Evolutionary conservation across 345 rosid genomes (phyloP), one percentile per base, ranked within the genome.

Genomic region (Clausena lansium): DNA sequence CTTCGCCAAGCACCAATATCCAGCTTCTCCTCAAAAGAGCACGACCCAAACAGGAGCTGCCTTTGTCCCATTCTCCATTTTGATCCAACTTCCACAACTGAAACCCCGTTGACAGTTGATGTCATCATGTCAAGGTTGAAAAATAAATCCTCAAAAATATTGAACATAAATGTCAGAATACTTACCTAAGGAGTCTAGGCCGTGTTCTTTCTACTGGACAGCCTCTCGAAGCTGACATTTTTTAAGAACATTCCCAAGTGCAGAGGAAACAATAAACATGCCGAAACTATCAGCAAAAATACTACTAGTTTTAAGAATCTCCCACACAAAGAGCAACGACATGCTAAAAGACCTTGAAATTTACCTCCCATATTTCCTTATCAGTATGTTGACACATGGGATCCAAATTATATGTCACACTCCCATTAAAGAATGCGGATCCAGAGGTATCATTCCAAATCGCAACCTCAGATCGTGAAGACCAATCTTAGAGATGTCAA

Each of bases 31-130:
- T 90, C 82, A 94, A 68, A 72, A 96, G 97, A 1, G 95, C 97
- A 19, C 99, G 94, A 2, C 99, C 99, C 79, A 94, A 76, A 81
- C 98, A 92, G 81, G 71, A 92, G 38, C 25, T 96, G 99, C 67
- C 98, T 82, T 76, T 96, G 99, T 71, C 99, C 98, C 94, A 92
- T 92, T 86, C 98, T 96, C 98, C 99, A 94, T 35, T 96, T 96
- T 13, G 93, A 89, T 79, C 98, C 98, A 63, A 94, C 97, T 41
- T 96, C 97, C 84, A 83, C 89, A 69, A 94, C 99, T 95, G 85
- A 19, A 60, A 19, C 27, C 27, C 65, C 0, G 22, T 25, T 24
- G 1, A 3, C 76, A 17, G 55, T 62, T 76, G 59, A 1, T 24
- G 15, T 25, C 45, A 59, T 76, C 52, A 1, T 24, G 15, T 25